Conservation (phyloP, 169 alveolate species). For the Plasmodium billcollinsi region DNA sequence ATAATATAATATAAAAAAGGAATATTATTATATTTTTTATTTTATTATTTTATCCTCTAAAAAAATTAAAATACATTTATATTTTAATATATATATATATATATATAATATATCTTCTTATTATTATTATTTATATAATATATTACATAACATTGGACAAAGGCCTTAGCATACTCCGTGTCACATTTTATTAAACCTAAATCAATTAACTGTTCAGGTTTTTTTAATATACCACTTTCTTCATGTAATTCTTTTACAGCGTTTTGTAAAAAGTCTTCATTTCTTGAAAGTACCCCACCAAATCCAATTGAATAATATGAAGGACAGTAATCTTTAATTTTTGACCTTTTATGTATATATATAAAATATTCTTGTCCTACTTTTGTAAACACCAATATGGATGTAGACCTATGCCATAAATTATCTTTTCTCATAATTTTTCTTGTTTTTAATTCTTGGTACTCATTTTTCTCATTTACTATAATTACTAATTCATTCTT, state of each 20-base stretch:
- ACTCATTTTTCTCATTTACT: slow-evolving; percentile 58
- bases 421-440: slow-evolving; percentile 77
- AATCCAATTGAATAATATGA: slow-evolving; percentile 80
- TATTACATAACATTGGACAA: slow-evolving; percentile 45
- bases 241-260: slow-evolving; percentile 81
- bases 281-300: slow-evolving; percentile 83
- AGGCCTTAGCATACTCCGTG: slow-evolving; percentile 15
- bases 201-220: slow-evolving; percentile 79
- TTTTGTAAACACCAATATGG: slow-evolving; percentile 78
- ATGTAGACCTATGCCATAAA: slow-evolving; percentile 83
- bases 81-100: not conserved
- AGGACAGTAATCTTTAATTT: slow-evolving; percentile 79
- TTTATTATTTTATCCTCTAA: too few species aligned
- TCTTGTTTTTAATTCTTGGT: slow-evolving; percentile 19
- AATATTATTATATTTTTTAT: not conserved
- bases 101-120: not conserved
- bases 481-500: slow-evolving; percentile 47
- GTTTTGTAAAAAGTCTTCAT: slow-evolving; percentile 72
- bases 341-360: slow-evolving; percentile 78
- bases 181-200: slow-evolving; percentile 78
- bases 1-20: not conserved
- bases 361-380: slow-evolving; percentile 63
- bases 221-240: slow-evolving; percentile 79
- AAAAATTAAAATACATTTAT: not conserved
- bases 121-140: not conserved